These are phyloP conservation scores for Trypanosoma caninum DNA, from an alignment of 208 protist species.

Conservation along the genomic window DNA sequence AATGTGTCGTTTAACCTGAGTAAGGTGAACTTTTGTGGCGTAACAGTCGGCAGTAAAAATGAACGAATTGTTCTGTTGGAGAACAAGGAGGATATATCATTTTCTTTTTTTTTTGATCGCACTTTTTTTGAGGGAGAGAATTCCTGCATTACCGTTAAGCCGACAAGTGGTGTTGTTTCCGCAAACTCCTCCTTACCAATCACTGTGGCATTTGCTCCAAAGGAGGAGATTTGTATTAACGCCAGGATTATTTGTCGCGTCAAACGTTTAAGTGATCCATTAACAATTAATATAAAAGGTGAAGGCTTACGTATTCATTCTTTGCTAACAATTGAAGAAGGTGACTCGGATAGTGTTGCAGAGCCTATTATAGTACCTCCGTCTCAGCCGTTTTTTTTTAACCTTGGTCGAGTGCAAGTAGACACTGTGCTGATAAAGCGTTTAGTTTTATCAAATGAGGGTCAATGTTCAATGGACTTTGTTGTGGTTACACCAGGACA, in stretches of 20 bases:
- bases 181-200: conserved; percentile 72
- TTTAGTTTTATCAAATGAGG: conserved; percentile 89
- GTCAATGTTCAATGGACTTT: conserved; percentile 90
- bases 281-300: conserved; percentile 96
- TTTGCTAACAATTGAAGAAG: conserved; percentile 63
- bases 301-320: conserved; percentile 93
- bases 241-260: conserved; percentile 88
- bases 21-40: conserved; percentile 90
- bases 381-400: conserved; percentile 47
- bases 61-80: conserved; percentile 85
- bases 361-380: conserved; percentile 33
- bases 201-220: conserved; percentile 81
- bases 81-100: conserved; percentile 93
- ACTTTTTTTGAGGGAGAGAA: conserved; percentile 32
- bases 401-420: conserved; percentile 93
- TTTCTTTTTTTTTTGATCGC: conserved; percentile 92
- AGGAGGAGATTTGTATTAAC: conserved; percentile 93
- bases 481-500: conserved; percentile 37
- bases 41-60: conserved; percentile 77
- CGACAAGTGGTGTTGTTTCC: conserved; percentile 74
- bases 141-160: conserved; percentile 69
- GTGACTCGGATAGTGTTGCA: conserved; percentile 11
- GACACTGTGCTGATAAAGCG: conserved; percentile 68
- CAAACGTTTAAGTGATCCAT: conserved; percentile 86
- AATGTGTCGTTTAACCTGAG: conserved; percentile 86